These are phyloP conservation scores for Umbelopsis isabellina DNA, from an alignment of 192 early-diverging fungal genomes.

Conservation along the genomic window DNA sequence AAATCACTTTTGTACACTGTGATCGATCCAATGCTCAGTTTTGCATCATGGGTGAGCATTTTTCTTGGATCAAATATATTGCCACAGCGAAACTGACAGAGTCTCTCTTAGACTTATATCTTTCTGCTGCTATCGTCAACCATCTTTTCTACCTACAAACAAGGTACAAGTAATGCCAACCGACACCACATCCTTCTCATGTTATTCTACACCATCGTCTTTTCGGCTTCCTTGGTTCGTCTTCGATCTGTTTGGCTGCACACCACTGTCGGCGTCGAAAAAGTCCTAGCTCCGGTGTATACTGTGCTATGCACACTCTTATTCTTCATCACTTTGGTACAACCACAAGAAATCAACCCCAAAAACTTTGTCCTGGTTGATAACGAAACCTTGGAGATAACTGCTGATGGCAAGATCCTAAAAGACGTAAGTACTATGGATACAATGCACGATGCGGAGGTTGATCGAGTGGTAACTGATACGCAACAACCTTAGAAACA, in stretches of 20 bases:
- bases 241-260: not conserved
- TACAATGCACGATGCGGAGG: not conserved
- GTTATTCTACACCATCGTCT: not conserved
- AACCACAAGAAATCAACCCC: constrained; percentile 10
- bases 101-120: not conserved
- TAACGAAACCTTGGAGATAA: not conserved
- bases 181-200: constrained; percentile 9
- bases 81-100: not conserved
- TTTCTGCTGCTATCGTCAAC: not conserved
- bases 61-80: not conserved
- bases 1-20: not conserved
- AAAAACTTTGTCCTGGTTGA: constrained; percentile 13
- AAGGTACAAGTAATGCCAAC: not conserved
- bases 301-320: not conserved
- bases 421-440: constrained; percentile 1
- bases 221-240: not conserved
- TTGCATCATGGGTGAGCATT: constrained; percentile 14
- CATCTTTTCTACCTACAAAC: constrained; percentile 17
- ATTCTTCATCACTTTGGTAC: not conserved
- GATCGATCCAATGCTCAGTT: constrained; percentile 4
- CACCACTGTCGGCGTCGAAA: not conserved
- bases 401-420: not conserved
- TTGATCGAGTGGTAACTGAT: not conserved
- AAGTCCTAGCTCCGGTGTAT: constrained; percentile 2
- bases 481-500: not conserved